Evolutionary conservation across 371 early-diverging fungal genomes (phyloP), one percentile per base, ranked within the genome.

Genomic region (Cladochytrium tenue): DNA sequence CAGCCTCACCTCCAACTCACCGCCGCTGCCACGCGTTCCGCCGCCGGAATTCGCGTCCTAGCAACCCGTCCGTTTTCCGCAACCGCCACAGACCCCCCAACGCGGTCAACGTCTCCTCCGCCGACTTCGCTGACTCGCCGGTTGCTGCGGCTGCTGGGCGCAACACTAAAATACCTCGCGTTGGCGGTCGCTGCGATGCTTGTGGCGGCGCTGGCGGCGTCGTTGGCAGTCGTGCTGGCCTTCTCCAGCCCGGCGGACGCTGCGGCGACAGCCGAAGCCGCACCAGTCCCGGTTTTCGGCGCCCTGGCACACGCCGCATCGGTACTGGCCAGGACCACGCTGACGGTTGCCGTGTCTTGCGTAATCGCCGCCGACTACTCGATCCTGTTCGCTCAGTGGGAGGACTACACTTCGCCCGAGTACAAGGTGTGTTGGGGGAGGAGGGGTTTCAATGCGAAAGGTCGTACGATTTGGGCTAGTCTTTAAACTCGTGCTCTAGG

Each of bases 291-390:
- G 7, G 56, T 56, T 32, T 32, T 63, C 25, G 63, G 56, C 7
- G 56, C 56, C 7, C 43, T 63, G 31, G 63, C 56, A 4, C 50
- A 50, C 33, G 63, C 63, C 10, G n/a, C 43, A 10, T 33, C 53
- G 15, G 63, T 35, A 20, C 2, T 56, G 33, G 56, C 25, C 27
- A 7, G 63, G 13, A 3, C 27, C 10, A 32, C 25, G 20, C 50
- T 63, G 31, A 55, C 63, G 53, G 20, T 63, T 3, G 35, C 27
- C 23, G 63, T 32, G 2, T 53, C 50, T 5, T 7, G 7, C 17
- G 63, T 32, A 26, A n/a, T 63, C 5, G 63, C 26, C 13, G 4
- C 34, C 25, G 51, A 34, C 56, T 63, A 63, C 31, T 20, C 36
- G 56, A 31, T 25, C 17, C 56, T 63, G 31, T 63, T 63, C 56